Evolutionary conservation across 192 early-diverging fungal genomes (phyloP).

Genomic region (Coemansia javaensis): DNA sequence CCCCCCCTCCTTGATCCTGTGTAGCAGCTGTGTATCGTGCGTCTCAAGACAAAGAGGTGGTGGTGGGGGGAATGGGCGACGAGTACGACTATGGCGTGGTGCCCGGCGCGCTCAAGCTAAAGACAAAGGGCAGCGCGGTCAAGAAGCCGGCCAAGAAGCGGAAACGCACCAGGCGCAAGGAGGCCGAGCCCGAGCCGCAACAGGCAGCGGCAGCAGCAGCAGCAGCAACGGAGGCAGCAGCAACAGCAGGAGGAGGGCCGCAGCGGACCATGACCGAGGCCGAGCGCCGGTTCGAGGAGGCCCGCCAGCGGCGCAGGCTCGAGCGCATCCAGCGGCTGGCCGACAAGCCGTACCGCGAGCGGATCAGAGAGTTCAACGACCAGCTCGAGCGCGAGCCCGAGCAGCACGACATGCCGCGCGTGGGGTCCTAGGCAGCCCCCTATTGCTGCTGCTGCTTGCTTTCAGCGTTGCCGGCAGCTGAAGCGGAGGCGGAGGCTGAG

Average conservation of each 20-base stretch:
- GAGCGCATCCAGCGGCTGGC: slow-evolving; percentile 43
- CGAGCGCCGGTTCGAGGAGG: slow-evolving; percentile 20
- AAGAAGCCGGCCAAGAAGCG: slow-evolving; percentile 18
- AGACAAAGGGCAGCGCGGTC: slow-evolving; percentile 17
- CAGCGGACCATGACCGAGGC: slow-evolving; percentile 10
- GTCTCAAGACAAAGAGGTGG: background rate
- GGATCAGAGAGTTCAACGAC: slow-evolving; percentile 57
- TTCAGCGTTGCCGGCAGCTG: no score
- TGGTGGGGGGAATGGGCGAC: slow-evolving; percentile 25
- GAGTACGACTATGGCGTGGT: slow-evolving; percentile 44
- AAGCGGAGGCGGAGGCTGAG: no score
- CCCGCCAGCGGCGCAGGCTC: slow-evolving; percentile 14
- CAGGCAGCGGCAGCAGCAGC: background rate
- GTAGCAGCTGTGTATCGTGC: background rate
- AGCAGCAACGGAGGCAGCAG: background rate
- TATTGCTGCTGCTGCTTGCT: no score
- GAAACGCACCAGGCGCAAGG: slow-evolving; percentile 1
- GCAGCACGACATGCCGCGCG: slow-evolving; percentile 62
- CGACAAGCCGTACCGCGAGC: slow-evolving; percentile 44
- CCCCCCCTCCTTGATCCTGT: no score
- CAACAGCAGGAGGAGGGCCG: background rate
- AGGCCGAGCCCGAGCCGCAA: no score
- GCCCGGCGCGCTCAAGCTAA: slow-evolving; percentile 29
- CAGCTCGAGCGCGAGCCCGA: slow-evolving; percentile 57
- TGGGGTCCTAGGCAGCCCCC: slow-evolving; percentile 29